Evolutionary conservation across 768 basidiomycete species (phyloP).

Genomic region (Amanita phalloides): DNA sequence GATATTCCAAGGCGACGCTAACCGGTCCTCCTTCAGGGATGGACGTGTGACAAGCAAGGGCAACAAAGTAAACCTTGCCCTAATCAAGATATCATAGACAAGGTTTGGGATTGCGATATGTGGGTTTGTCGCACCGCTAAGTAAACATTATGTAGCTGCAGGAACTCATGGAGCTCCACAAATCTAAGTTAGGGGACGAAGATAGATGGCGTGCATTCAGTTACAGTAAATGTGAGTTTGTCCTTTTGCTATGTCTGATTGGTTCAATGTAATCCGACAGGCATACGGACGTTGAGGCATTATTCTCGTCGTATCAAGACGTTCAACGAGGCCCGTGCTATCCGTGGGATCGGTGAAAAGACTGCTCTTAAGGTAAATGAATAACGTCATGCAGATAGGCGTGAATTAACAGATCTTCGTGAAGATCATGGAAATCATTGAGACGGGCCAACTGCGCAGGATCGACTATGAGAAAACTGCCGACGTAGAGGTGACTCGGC

Average conservation of each 20-base stretch:
- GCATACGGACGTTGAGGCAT: slow-evolving; percentile 44
- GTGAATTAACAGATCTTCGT: not conserved
- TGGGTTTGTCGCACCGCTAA: not conserved
- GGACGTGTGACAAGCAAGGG: slow-evolving; percentile 48
- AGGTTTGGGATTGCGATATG: slow-evolving; percentile 28
- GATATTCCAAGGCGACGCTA: not conserved
- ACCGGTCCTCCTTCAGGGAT: slow-evolving; percentile 33
- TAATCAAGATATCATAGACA: slow-evolving; percentile 70
- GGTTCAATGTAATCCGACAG: slow-evolving; percentile 19
- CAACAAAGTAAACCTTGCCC: slow-evolving; percentile 24
- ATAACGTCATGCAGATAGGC: not conserved
- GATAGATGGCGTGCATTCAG: slow-evolving; percentile 59
- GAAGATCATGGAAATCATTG: slow-evolving; percentile 74
- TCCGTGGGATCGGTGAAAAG: slow-evolving; percentile 61
- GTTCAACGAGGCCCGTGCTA: slow-evolving; percentile 43
- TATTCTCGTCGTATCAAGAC: slow-evolving; percentile 50
- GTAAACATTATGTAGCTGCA: slow-evolving; percentile 35
- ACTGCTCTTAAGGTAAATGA: slow-evolving; percentile 58
- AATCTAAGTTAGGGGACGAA: slow-evolving; percentile 45
- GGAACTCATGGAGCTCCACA: slow-evolving; percentile 57
- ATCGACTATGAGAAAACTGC: slow-evolving; percentile 59
- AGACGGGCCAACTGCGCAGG: slow-evolving; percentile 62
- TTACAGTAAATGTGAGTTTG: slow-evolving; percentile 51
- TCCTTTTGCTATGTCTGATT: not conserved
- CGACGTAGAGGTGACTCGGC: slow-evolving; percentile 40